phyloP scores from a whole-genome alignment of 2,329 filamentous ascomycete species.

The Cercospora brassicicola region DNA sequence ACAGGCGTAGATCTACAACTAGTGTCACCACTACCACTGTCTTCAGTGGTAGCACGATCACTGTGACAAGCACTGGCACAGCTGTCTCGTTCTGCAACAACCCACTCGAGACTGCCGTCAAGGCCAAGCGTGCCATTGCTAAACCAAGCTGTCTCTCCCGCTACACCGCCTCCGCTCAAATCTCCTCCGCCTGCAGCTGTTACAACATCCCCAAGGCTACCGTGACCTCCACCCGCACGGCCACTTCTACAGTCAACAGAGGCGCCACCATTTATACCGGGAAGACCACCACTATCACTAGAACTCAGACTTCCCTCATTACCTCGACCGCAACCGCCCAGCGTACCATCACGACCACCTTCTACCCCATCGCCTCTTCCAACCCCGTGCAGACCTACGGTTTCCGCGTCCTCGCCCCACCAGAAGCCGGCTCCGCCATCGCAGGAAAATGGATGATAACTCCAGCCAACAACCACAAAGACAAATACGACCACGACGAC shows the following conservation, averaged over 20 bases:
- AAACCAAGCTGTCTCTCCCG: not conserved
- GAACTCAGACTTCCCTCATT: not conserved
- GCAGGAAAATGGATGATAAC: not conserved
- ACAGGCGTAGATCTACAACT: not conserved
- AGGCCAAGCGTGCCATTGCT: not conserved
- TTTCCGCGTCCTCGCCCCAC: not conserved
- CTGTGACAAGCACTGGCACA: not conserved
- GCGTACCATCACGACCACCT: not conserved
- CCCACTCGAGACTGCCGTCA: not conserved
- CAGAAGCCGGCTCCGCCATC: not conserved
- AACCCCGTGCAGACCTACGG: not conserved
- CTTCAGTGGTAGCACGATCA: not conserved
- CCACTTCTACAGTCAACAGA: not conserved
- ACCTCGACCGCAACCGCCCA: not conserved
- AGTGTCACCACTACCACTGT: not conserved
- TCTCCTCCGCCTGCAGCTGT: not conserved
- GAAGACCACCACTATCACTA: not conserved
- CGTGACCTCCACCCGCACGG: not conserved
- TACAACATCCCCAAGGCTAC: not conserved
- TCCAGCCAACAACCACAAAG: not conserved
- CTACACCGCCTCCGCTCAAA: not conserved
- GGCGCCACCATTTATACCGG: not conserved
- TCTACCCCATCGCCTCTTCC: not conserved
- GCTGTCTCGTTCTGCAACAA: not conserved
- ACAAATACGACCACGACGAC: not conserved